Evolutionary conservation across 371 early-diverging fungal genomes (phyloP).

Genomic region (Mortierella sp.): DNA sequence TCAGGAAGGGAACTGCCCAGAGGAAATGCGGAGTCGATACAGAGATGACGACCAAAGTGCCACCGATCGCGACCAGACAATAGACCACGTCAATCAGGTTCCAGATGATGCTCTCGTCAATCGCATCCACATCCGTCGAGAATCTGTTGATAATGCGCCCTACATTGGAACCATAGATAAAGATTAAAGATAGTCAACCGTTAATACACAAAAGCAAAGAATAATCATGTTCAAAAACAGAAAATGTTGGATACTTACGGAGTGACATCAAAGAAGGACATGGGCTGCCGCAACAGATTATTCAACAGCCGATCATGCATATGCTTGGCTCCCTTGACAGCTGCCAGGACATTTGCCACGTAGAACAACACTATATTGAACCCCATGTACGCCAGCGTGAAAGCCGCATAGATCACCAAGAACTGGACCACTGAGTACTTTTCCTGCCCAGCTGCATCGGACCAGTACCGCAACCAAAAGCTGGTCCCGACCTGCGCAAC

Average conservation of each 20-base stretch:
- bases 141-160: slow-evolving; percentile 87
- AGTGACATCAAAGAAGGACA: slow-evolving; percentile 79
- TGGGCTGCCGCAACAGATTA: slow-evolving; percentile 69
- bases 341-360: slow-evolving; percentile 8
- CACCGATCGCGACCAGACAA: slow-evolving; percentile 24
- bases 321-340: slow-evolving; percentile 24
- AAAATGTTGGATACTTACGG: slow-evolving; percentile 73
- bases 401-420: slow-evolving; percentile 80
- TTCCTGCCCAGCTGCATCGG: slow-evolving; percentile 47
- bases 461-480: slow-evolving; percentile 82
- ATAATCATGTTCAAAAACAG: background rate
- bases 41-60: slow-evolving; percentile 35
- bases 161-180: slow-evolving; percentile 49
- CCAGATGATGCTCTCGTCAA: slow-evolving; percentile 82
- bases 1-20: slow-evolving; percentile 21
- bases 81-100: slow-evolving; percentile 78
- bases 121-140: slow-evolving; percentile 75
- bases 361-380: slow-evolving; percentile 14
- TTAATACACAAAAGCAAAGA: background rate
- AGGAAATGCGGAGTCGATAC: slow-evolving; percentile 36
- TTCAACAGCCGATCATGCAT: slow-evolving; percentile 57
- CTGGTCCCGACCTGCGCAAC: slow-evolving; percentile 54
- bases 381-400: slow-evolving; percentile 68
- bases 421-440: slow-evolving; percentile 65
- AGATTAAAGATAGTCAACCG: background rate